A percentile compares a stretch with the other conserved stretches of the same genome.
These are phyloP conservation scores for Paradendryphiella salina DNA, from an alignment of 2,329 filamentous ascomycete species.

Conservation along the genomic window DNA sequence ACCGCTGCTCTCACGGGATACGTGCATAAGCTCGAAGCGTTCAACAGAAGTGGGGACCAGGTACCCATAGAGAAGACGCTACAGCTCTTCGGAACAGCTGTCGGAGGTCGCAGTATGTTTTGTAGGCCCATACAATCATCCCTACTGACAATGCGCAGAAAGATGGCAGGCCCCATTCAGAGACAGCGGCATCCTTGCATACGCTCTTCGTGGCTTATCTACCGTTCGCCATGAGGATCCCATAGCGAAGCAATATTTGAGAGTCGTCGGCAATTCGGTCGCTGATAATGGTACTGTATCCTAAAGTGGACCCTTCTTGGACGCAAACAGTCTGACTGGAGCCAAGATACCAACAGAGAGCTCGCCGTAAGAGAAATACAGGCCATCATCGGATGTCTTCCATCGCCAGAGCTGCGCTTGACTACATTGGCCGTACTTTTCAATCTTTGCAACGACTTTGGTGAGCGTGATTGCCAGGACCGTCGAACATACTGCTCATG, in stretches of 20 bases:
- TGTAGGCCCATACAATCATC: background rate
- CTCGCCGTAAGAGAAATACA: slow-evolving; percentile 30
- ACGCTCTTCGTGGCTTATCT: slow-evolving; percentile 33
- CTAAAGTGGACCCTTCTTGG: background rate
- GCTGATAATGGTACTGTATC: slow-evolving; percentile 40
- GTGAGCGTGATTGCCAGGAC: slow-evolving; percentile 25
- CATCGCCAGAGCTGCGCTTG: slow-evolving; percentile 25
- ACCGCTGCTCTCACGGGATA: slow-evolving; percentile 22
- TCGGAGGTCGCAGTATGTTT: slow-evolving; percentile 37
- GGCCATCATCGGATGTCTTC: slow-evolving; percentile 33
- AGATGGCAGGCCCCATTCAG: slow-evolving; percentile 37
- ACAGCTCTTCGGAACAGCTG: slow-evolving; percentile 39
- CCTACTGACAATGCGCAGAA: slow-evolving; percentile 36
- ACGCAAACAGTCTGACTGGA: slow-evolving; percentile 21
- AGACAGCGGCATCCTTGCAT: slow-evolving; percentile 34
- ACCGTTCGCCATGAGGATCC: slow-evolving; percentile 18
- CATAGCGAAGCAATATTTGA: slow-evolving; percentile 41
- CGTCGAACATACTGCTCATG: slow-evolving; percentile 18
- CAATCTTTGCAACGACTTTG: slow-evolving; percentile 51
- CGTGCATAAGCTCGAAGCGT: slow-evolving; percentile 19
- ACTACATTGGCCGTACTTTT: slow-evolving; percentile 49
- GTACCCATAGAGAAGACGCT: slow-evolving; percentile 23
- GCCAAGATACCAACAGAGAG: slow-evolving; percentile 40
- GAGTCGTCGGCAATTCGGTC: slow-evolving; percentile 46
- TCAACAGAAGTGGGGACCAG: slow-evolving; percentile 12